Conservation (phyloP, 495 filamentous ascomycete species). For the Podospora australis region DNA sequence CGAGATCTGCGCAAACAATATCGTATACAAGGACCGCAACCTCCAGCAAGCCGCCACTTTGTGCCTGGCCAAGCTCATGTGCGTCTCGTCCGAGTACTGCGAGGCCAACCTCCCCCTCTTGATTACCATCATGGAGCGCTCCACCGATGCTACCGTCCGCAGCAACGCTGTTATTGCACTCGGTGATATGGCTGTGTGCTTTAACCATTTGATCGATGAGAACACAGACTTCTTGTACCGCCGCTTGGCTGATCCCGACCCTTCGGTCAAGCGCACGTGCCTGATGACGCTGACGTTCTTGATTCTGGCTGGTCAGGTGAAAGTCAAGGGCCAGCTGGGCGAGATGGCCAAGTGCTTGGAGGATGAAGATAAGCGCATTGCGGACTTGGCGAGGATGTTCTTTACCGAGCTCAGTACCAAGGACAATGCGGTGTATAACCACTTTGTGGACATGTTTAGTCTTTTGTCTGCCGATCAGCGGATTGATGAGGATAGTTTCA, state of each 20-base stretch:
- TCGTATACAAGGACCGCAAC: conserved; percentile 74
- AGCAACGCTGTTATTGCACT: conserved; percentile 95
- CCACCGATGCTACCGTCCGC: conserved; percentile 78
- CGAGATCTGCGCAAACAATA: conserved; percentile 93
- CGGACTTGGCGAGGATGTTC: conserved; percentile 94
- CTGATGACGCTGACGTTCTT: conserved; percentile 98
- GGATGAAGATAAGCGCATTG: conserved; percentile 86
- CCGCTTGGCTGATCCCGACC: conserved; percentile 79
- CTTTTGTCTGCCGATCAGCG: conserved; percentile 73
- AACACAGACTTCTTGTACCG: conserved; percentile 98
- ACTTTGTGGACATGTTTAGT: conserved; percentile 99
- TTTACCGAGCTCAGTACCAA: conserved; percentile 95
- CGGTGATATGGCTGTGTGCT: conserved; percentile 98
- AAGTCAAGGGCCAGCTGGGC: conserved; percentile 98
- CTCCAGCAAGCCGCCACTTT: conserved; percentile 89
- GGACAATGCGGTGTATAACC: conserved; percentile 98
- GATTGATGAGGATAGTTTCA: conserved; percentile 77
- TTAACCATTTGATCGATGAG: conserved; percentile 98
- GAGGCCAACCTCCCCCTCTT: conserved; percentile 87
- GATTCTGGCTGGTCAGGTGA: conserved; percentile 95
- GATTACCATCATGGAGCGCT: conserved; percentile 96
- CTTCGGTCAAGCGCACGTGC: conserved; percentile 91
- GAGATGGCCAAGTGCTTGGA: conserved; percentile 99
- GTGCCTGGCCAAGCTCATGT: conserved; percentile 99
- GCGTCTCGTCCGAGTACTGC: conserved; percentile 90